Evolutionary conservation across 495 filamentous ascomycete species (phyloP), one percentile per base, ranked within the genome.

Genomic region (Aspergillus leporis): DNA sequence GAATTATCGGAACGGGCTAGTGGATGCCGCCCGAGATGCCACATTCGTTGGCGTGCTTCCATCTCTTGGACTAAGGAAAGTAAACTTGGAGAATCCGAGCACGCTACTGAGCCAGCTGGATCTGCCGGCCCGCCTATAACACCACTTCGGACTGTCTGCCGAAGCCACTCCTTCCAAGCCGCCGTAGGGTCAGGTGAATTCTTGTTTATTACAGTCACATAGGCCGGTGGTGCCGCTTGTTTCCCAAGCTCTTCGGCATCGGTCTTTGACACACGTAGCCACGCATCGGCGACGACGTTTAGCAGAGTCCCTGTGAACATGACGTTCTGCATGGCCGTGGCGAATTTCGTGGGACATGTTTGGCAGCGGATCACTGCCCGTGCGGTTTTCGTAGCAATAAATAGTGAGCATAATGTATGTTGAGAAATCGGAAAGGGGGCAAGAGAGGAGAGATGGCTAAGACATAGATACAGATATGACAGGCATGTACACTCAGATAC

Each of bases 301-400:
- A 90, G 74, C 9, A 90, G 73, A 0, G 85, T 84, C 7, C 82
- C 86, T 12, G 87, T 80, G 55, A 88, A 81, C 85, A 89, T 89
- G 40, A 85, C 77, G 63, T 83, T 89, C 57, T 89, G 87, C 18
- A 84, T 61, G 9, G 72, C 74, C 1, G 76, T 76, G 23, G 74
- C 66, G 28, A 78, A 80, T 28, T 69, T 68, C 36, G 77, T 74
- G 16, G 80, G 80, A 63, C 87, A 90, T 16, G 72, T 61, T 40
- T 74, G 66, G 68, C 87, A 90, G 64, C 80, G 78, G 50, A 89
- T 78, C n/a, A 78, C 75, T 36, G 83, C 71, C 56, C 82, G 78
- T 0, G 85, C 85, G 7, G 80, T 79, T 56, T 72, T 71, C 7
- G 84, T 75, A 10, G 83, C 84, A 38, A 77, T 74, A n/a, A 83